Evolutionary conservation across 2,329 filamentous ascomycete genomes (phyloP), one percentile per base, ranked within the genome.

Genomic region (Microcera coccophila): DNA sequence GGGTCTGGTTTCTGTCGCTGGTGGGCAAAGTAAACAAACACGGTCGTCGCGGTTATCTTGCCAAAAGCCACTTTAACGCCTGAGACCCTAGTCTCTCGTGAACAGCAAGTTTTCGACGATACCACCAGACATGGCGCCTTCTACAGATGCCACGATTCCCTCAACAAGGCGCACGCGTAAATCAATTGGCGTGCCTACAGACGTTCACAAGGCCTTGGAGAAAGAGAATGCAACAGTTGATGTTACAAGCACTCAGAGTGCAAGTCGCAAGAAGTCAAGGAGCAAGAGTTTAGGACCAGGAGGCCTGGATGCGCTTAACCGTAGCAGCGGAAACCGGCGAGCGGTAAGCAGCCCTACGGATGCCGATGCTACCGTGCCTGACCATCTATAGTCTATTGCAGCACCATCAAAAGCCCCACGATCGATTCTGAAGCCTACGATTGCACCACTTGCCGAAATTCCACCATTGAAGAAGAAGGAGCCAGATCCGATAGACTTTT

Each of bases 261-360:
- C 71, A 45, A 74, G 65, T 59, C 72, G 76, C 49, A 78, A 76
- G 69, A 91, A 90, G 69, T 87, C 85, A 45, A 83, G 93, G 53
- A 96, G 91, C 69, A 97, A 96, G 73, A 97, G 91, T 68, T 84
- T 98, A 54, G 93, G 93, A 3, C 91, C 93, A 14, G 93, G 91
- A 38, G 90, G 90, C 19, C 69, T 95, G 35, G 90, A 94, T 72
- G 84, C 85, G 44, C 74, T 94, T 42, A 90, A 85, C 64, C 78
- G 84, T 59, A 79, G 78, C 34, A 79, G 75, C 59, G 87, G 87
- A 24, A 94, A 95, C 63, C 75, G 87, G 57, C 80, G 87, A 65
- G 86, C 89, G 71, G 89, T 93, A 77, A 60, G 73, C 44, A 31
- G 9, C 10, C 29, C 33, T 34, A 42, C 28, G 28, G 29, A n/a